Base-by-base conservation (phyloP, 2,329 filamentous ascomycete species). In the Trichoderma atrobrunneum region DNA sequence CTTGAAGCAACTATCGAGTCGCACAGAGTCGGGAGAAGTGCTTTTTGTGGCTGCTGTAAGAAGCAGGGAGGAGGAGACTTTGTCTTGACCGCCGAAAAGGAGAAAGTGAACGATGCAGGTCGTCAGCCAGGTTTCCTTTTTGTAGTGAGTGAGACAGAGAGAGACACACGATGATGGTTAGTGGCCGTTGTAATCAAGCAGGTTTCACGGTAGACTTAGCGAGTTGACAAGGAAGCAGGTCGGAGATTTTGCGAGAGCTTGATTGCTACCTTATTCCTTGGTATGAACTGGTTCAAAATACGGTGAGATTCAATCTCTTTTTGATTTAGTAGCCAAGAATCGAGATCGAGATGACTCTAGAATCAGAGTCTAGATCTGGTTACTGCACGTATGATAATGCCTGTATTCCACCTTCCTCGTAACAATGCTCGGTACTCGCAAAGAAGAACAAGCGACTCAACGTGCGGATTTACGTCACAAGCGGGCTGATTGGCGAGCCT, bases 41-140 rank as follows among this genome's bases (percentile, higher is more conserved):
- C 62, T 64, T 34, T 65, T 65, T 28, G 64, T 67, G 48, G 64
- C 64, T 67, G 64, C 64, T 28, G 32, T 36, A 57, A 32, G 48
- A 67, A 67, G 67, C 57, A 70, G 39, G 67, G 67, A 70, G 67
- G 14, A 32, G 21, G 36, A 60, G 12, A 21, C 24, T 2, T 57
- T 57, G 54, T 21, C 24, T 34, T 68, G 65, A 60, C 65, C 54
- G 62, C 62, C 21, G 48, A 24, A 24, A n/a, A 56, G 14, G 21
- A 12, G 12, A 24, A 12, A 12, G 18, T 7, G 4, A 18, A 34
- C 18, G 26, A 51, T 30, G 24, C 26, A 28, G 43, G 26, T 39
- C 21, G 28, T 26, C 39, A n/a, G 39, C 10, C 18, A 26, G 16
- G 34, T 26, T 32, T 34, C 54, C 18, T 43, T 43, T 43, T 43